A percentile compares a stretch with the other conserved stretches of the same genome.
phyloP scores from a whole-genome alignment of 163 green algal species.

The Coccomyxa subellipsoidea region DNA sequence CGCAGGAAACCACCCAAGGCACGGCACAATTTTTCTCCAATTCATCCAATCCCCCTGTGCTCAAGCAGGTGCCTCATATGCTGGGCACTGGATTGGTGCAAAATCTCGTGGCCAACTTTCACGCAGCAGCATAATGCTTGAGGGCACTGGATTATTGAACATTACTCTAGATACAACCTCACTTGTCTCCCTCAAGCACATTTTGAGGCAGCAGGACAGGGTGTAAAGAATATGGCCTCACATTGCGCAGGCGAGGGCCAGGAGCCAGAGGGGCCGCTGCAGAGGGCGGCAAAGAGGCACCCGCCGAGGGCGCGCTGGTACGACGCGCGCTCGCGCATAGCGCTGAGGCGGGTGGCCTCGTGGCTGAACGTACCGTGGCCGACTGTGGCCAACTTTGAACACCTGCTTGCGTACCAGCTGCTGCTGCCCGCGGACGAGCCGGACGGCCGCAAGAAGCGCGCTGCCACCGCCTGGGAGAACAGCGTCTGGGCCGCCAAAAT shows the following conservation, averaged over 20 bases:
- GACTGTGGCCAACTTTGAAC: constrained; percentile 48
- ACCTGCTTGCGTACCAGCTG: constrained; percentile 35
- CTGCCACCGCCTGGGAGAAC: constrained; percentile 14
- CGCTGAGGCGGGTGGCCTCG: constrained; percentile 59
- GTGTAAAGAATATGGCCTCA: too few relatives aligned
- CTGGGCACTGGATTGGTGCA: too few relatives aligned
- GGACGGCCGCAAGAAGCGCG: neutral
- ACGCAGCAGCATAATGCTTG: too few relatives aligned
- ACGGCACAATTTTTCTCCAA: neutral
- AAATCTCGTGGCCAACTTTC: too few relatives aligned
- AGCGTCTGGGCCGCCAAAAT: constrained; percentile 49
- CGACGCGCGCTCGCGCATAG: constrained; percentile 64
- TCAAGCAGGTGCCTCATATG: neutral
- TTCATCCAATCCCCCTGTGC: neutral
- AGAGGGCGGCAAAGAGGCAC: neutral
- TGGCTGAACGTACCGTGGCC: constrained; percentile 72
- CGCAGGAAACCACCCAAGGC: neutral
- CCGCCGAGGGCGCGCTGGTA: constrained; percentile 54
- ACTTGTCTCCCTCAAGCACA: too few relatives aligned
- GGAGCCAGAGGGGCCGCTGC: neutral
- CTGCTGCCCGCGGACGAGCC: neutral
- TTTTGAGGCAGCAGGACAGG: too few relatives aligned
- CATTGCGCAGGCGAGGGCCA: neutral
- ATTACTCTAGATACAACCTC: too few relatives aligned
- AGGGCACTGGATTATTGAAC: too few relatives aligned